Evolutionary conservation across 192 early-diverging fungal species (phyloP), one percentile per base, ranked within the genome.

Genomic region (Backusella mclennaniae): DNA sequence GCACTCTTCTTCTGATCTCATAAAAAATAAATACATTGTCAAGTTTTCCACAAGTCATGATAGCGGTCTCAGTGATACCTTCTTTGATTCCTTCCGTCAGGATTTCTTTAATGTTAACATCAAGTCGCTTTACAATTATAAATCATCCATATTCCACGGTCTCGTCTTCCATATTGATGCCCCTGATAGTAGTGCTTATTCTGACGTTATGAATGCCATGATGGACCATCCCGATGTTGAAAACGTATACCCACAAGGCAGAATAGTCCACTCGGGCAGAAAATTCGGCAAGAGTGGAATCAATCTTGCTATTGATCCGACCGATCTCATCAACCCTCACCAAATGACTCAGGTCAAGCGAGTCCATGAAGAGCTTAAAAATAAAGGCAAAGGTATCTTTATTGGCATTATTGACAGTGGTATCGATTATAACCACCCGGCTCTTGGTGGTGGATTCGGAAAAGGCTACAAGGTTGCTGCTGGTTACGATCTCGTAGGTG

Each of bases 401-500:
- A 83, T 94, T 66, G 91, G 90, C 71, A 80, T 94, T 69, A 77
- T 93, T 26, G 92, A 93, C 79, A 84, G 81, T 26, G 78, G 74
- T 42, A 79, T 92, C 9, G 89, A 91, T 70, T 90, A 91, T 68
- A 83, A 35, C 3, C 91, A 93, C 67, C 88, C 88, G 8, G 89
- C 90, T 35, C 83, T 92, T 14, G 92, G 93, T 42, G 85, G 74
- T 35, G 90, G 91, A 76, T 92, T 88, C 81, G 89, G 89, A 21
- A 41, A 75, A 15, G 84, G 83, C 6, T 90, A 87, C 69, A 85
- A 83, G 36, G 86, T 92, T 74, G 83, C 79, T 31, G 85, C 87
- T 5, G 92, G 91, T 63, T 78, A 87, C 67, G 90, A 94, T 78
- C 84, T 91, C 78, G 86, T 94, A 3, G 92, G 91, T n/a, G 86